A percentile compares a stretch with the other conserved stretches of the same genome.
These are phyloP conservation scores for Calonectria pauciramosa DNA, from an alignment of 2,329 filamentous ascomycete species.

Conservation along the genomic window DNA sequence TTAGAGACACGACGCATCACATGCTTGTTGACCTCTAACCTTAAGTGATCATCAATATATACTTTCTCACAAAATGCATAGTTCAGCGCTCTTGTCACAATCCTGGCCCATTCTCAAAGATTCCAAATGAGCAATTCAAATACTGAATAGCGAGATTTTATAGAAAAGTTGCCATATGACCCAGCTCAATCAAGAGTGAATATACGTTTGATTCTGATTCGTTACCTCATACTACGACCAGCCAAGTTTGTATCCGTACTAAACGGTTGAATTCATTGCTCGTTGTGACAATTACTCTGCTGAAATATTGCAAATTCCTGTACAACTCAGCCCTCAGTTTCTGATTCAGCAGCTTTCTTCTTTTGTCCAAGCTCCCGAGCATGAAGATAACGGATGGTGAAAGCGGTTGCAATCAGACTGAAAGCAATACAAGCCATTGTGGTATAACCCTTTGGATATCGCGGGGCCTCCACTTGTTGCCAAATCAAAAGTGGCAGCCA, in stretches of 20 bases:
- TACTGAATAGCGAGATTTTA: not conserved
- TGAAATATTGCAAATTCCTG: not conserved
- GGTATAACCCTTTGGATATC: conserved; percentile 72
- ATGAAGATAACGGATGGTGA: conserved; percentile 56
- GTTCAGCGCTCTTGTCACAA: not conserved
- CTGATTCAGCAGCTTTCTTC: conserved; percentile 13
- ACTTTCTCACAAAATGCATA: not conserved
- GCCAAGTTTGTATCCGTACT: not conserved
- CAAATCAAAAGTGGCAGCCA: conserved; percentile 77
- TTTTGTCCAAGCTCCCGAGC: conserved; percentile 9
- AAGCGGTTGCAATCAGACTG: conserved; percentile 63
- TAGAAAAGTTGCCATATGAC: not conserved
- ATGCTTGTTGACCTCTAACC: not conserved
- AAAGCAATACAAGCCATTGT: conserved; percentile 64
- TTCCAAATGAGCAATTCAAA: not conserved
- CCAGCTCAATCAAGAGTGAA: not conserved
- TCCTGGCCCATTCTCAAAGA: not conserved
- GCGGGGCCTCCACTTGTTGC: conserved; percentile 73
- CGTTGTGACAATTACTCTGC: too few relatives aligned
- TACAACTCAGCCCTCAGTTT: conserved; percentile 3
- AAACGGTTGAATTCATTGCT: too few relatives aligned
- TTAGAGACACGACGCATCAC: not conserved
- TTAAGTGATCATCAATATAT: not conserved
- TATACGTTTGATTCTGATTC: not conserved
- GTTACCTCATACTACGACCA: not conserved